Percentiles rank a stretch among this genome's conserved stretches.
phyloP scores from a whole-genome alignment of 345 rosid genomes.

The Arabis hirsuta region DNA sequence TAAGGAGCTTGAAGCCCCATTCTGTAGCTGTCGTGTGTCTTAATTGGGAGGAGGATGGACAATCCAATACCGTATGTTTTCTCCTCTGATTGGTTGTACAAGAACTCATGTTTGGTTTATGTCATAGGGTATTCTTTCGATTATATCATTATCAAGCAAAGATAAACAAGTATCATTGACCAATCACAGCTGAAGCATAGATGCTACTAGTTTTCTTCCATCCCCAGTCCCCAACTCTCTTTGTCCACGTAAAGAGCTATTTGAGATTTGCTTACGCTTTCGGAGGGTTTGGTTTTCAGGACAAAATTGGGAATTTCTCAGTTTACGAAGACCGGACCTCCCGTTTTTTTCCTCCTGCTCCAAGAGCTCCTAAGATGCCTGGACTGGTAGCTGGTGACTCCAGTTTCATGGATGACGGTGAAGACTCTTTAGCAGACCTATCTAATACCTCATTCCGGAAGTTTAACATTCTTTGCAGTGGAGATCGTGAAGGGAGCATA shows the following conservation, averaged over 20 bases:
- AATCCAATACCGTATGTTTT: conserved; percentile 50
- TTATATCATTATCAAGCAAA: not conserved
- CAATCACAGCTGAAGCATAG: not conserved
- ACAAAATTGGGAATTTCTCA: conserved; percentile 47
- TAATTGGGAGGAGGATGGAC: conserved; percentile 84
- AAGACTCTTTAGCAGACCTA: conserved; percentile 80
- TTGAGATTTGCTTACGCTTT: conserved; percentile 12
- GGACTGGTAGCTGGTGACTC: conserved; percentile 84
- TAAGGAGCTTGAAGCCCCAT: conserved; percentile 79
- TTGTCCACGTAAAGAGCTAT: not conserved
- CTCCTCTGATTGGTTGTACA: not conserved
- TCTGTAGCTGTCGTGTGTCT: conserved; percentile 77
- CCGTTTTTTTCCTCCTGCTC: conserved; percentile 90
- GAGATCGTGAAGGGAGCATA: conserved; percentile 81
- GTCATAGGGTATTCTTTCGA: not conserved
- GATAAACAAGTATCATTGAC: not conserved
- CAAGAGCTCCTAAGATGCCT: conserved; percentile 79
- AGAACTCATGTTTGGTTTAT: conserved; percentile 10
- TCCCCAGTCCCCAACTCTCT: not conserved
- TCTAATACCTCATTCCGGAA: conserved; percentile 76
- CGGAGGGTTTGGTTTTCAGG: conserved; percentile 47
- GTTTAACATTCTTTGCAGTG: conserved; percentile 91
- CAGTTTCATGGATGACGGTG: conserved; percentile 77
- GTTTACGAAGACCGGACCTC: conserved; percentile 83
- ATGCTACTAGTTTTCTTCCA: not conserved